Evolutionary conservation across 2,329 filamentous ascomycete genomes (phyloP).

Genomic region (Aschersonia sp.): DNA sequence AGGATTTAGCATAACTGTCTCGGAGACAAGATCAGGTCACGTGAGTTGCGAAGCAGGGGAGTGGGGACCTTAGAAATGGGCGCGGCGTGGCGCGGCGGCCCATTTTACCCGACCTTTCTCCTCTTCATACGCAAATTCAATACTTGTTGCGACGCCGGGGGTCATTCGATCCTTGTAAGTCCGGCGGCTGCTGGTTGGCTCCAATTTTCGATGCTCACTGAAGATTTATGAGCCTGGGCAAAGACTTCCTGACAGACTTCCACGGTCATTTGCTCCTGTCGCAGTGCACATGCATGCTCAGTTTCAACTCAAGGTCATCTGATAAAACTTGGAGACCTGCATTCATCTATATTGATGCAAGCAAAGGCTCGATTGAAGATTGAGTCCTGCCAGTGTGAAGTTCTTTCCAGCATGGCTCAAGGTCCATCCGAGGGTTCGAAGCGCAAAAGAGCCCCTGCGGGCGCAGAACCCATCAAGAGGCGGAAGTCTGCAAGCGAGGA

Average conservation of each 20-base stretch:
- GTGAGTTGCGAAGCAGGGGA: constrained; percentile 12
- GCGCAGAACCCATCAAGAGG: constrained; percentile 34
- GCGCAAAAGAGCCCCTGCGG: constrained; percentile 33
- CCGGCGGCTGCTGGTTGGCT: constrained; percentile 2
- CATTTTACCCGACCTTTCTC: constrained; percentile 11
- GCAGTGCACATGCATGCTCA: no score
- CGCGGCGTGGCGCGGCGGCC: neutral
- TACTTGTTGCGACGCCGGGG: neutral
- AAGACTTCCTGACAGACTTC: neutral
- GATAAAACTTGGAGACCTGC: no score
- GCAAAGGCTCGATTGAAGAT: no score
- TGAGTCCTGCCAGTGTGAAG: no score
- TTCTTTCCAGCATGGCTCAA: constrained; percentile 12
- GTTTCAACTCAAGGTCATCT: no score
- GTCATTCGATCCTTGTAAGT: no score
- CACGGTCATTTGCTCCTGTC: no score
- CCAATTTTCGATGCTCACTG: constrained; percentile 2
- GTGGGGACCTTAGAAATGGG: neutral
- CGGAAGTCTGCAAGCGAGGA: constrained; percentile 31
- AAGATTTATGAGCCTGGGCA: neutral
- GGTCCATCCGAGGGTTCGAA: constrained; percentile 19
- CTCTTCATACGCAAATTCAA: neutral
- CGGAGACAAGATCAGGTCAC: constrained; percentile 22
- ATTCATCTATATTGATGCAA: no score
- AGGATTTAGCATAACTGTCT: constrained; percentile 30